Evolutionary conservation across 2,329 filamentous ascomycete species (phyloP).

Genomic region (Microdochium paspali): DNA sequence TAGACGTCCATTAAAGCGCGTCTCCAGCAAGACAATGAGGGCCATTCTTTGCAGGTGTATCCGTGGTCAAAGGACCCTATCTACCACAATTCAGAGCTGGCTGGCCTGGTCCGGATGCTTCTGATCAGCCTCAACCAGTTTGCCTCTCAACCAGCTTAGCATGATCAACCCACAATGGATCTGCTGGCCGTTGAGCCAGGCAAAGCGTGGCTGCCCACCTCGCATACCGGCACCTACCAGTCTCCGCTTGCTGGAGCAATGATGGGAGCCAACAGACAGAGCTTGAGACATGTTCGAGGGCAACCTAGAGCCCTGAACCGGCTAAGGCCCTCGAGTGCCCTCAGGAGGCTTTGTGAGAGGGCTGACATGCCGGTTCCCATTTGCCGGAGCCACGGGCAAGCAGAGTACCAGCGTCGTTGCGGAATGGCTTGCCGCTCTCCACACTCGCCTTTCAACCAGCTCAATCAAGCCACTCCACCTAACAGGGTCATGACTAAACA

Average conservation of each 20-base stretch:
- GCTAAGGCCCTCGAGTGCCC: neutral
- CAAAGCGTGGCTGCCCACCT: neutral
- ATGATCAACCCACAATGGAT: neutral
- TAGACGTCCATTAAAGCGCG: neutral
- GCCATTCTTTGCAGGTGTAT: neutral
- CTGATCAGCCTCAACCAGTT: too few species aligned
- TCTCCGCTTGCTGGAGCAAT: neutral
- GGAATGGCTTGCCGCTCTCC: neutral
- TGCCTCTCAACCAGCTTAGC: too few species aligned
- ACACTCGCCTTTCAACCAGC: neutral
- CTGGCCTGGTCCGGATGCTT: too few species aligned
- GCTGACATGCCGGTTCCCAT: neutral
- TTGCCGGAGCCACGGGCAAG: neutral
- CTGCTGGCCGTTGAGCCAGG: neutral
- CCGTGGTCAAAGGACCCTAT: too few species aligned
- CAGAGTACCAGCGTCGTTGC: neutral
- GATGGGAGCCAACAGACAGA: neutral
- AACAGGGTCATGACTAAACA: neutral
- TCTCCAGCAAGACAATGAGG: neutral
- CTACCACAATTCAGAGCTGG: too few species aligned
- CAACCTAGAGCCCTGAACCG: neutral
- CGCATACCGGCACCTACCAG: neutral
- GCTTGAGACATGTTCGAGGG: neutral
- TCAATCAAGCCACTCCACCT: neutral
- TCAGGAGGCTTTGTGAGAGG: neutral